Evolutionary conservation across 306 rosid species (phyloP), one percentile per base, ranked within the genome.

Genomic region (Sphenostylis stenocarpa): DNA sequence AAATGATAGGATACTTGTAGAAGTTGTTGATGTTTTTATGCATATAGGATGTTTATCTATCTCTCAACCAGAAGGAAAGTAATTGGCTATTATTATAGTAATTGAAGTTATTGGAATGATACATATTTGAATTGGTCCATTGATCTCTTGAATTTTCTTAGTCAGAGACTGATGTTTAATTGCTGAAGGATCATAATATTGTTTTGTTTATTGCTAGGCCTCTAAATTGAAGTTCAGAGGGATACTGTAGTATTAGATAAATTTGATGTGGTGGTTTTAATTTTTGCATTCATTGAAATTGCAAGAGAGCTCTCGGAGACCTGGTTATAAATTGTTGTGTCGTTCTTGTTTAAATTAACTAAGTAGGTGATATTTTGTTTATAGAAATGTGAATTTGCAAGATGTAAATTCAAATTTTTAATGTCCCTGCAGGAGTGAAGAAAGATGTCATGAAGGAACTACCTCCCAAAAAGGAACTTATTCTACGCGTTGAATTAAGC

Each of bases 401-500:
- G 67, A 29, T 68, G 71, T 65, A 58, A 47, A 33, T 77, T 67
- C 36, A 69, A 64, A 28, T 67, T 36, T 73, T 76, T 72, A 24
- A 17, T 87, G 78, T 73, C 75, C 69, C 65, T 85, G 71, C 91
- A 95, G 99, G 99, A 86, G 97, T 96, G 84, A 96, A 96, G 84
- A 96, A 92, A 84, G 99, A 96, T 82, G 99, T 96, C 79, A 91
- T 96, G 99, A 96, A 96, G 89, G 99, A 96, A 36, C 77, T 96
- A 47, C 99, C 99, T 80, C 99, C 99, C 43, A 96, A 96, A 80
- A 96, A 90, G 87, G 99, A 96, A 75, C 99, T 96, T 64, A 96
- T 96, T 82, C 78, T 96, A 78, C 96, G 99, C 48, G 86, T 96
- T 63, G 99, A 96, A 53, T 77, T 96, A 82, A 96, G 98, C 82